phyloP scores from a whole-genome alignment of 2,329 filamentous ascomycete species.

The Cytospora mali region DNA sequence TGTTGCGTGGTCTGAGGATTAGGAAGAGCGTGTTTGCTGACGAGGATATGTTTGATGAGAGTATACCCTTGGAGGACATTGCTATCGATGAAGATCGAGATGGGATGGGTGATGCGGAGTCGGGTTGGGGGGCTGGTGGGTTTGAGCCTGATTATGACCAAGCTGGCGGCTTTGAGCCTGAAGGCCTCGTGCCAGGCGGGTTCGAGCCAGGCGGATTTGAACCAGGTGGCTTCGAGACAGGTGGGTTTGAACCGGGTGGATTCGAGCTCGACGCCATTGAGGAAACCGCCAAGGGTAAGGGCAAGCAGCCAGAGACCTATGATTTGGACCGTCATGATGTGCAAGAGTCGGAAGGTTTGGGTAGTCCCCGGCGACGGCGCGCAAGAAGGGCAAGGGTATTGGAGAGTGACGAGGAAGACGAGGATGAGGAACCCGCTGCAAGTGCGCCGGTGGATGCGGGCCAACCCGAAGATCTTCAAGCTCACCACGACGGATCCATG shows the following conservation, averaged over 20 bases:
- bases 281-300: constrained; percentile 1
- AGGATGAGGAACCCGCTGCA: not conserved
- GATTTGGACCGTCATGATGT: not conserved
- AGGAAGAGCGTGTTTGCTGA: constrained; percentile 65
- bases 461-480: not conserved
- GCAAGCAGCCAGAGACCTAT: not conserved
- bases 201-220: constrained; percentile 12
- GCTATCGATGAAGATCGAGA: constrained; percentile 47
- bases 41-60: constrained; percentile 31
- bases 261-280: not conserved
- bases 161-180: constrained; percentile 28
- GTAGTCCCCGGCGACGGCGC: not conserved
- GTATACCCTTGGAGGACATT: constrained; percentile 14
- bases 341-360: not conserved
- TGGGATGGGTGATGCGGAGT: constrained; percentile 43
- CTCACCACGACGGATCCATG: not conserved
- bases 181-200: not conserved
- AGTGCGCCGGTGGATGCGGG: not conserved
- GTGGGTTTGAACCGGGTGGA: constrained; percentile 6
- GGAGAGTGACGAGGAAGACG: constrained; percentile 14
- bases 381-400: not conserved
- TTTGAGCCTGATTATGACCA: constrained; percentile 12
- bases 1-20: constrained; percentile 77
- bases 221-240: not conserved
- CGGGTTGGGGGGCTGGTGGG: constrained; percentile 27